These are phyloP conservation scores for Calocybe gambosa DNA, from an alignment of 1,284 basidiomycete genomes.

Conservation along the genomic window DNA sequence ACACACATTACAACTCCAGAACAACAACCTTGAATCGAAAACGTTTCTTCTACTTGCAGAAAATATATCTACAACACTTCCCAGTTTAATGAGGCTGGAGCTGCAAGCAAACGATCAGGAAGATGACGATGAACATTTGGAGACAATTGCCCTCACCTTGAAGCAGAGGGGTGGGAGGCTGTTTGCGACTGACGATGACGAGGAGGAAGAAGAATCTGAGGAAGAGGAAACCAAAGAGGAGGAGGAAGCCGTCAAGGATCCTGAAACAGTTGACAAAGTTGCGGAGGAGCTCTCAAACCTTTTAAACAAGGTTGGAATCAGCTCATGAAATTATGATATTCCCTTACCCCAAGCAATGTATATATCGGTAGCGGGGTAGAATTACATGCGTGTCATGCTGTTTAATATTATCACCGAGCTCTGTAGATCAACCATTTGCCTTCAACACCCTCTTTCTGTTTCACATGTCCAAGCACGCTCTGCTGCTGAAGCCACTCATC, in stretches of 20 bases:
- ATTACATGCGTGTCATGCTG: constrained; percentile 2
- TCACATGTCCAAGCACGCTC: constrained; percentile 37
- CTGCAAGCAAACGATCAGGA: constrained; percentile 86
- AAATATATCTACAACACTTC: constrained; percentile 57
- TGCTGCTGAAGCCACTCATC: constrained; percentile 50
- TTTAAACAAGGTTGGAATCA: constrained; percentile 49
- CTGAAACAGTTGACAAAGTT: constrained; percentile 27
- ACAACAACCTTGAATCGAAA: constrained; percentile 79
- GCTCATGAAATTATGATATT: constrained; percentile 13
- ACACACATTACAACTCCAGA: constrained; percentile 77
- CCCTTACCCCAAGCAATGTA: too few relatives aligned
- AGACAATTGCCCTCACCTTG: constrained; percentile 59
- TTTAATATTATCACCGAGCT: constrained; percentile 20
- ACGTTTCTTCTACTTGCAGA: constrained; percentile 65
- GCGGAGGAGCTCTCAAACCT: constrained; percentile 57
- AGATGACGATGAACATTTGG: constrained; percentile 74
- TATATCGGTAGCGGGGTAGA: not conserved
- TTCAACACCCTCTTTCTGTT: constrained; percentile 45
- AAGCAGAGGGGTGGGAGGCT: constrained; percentile 63
- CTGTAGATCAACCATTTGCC: constrained; percentile 54
- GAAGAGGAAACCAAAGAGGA: constrained; percentile 33
- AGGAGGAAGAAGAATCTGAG: constrained; percentile 49
- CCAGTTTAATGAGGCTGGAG: constrained; percentile 62
- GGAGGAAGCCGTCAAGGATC: constrained; percentile 25
- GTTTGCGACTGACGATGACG: constrained; percentile 61